Evolutionary conservation across 2,329 filamentous ascomycete genomes (phyloP), one percentile per base, ranked within the genome.

Genomic region (Colletotrichum lentis): DNA sequence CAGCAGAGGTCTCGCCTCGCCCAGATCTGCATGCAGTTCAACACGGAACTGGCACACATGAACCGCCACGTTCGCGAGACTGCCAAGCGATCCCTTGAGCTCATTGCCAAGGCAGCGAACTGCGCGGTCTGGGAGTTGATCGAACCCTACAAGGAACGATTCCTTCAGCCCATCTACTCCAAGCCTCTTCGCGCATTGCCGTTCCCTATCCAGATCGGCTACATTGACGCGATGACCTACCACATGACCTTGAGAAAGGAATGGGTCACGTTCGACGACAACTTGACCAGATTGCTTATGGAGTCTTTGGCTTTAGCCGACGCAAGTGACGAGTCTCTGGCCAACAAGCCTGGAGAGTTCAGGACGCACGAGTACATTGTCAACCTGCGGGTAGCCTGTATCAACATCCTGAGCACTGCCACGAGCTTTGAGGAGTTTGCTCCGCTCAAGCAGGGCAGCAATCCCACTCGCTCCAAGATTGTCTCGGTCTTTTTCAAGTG

Each of bases 401-500:
- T 99, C 74, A 93, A 91, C 69, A 89, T 99, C 46, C 82, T 99
- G 44, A 97, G 94, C 57, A 96, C 93, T 67, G 96, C 96, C 0
- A 97, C 98, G 87, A 88, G 90, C 50, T 96, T 97, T 76, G 92
- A 95, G 5, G 95, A 97, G 41, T 98, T 97, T 76, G 90, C 90
- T 69, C 66, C 66, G 5, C 56, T 66, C 18, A 93, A 92, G 62
- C 89, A 87, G 1, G 86, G 89, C 44, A 89, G 88, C 55, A 91
- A 91, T 71, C 81, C 68, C 31, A 90, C 87, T 0, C 83, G 90
- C 59, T 85, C 82, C 1, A 89, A 88, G 75, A 97, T 98, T 55
- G 94, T 99, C 20, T 90, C 92, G 0, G 94, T 98, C 1, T 99
- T 99, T 81, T 99, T 99, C 86, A 98, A 97, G 76, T 96, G 93